Percentiles rank a stretch among this genome's conserved stretches.
phyloP scores from a whole-genome alignment of 2,329 filamentous ascomycete species.

The Fusarium sp. region DNA sequence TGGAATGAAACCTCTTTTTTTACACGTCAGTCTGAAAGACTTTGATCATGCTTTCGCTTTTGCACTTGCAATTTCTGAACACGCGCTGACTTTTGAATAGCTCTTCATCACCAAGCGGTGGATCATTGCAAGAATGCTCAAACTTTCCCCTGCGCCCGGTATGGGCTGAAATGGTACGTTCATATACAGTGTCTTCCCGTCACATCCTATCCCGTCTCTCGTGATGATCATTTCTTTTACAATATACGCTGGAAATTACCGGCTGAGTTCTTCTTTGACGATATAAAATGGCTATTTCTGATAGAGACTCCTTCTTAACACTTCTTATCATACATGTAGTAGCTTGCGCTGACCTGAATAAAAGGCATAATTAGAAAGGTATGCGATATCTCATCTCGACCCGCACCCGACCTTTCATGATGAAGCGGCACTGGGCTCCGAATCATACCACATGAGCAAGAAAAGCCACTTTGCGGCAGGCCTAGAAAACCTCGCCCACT shows the following conservation, averaged over 20 bases:
- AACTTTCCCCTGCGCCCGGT: neutral
- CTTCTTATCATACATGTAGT: constrained; percentile 12
- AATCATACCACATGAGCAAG: constrained; percentile 74
- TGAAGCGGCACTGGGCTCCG: constrained; percentile 99
- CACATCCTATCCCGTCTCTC: constrained; percentile 20
- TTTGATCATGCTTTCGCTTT: constrained; percentile 34
- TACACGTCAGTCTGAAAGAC: constrained; percentile 91
- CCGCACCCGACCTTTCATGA: constrained; percentile 62
- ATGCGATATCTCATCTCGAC: constrained; percentile 36
- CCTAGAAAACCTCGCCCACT: constrained; percentile 99
- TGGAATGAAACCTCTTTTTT: constrained; percentile 81
- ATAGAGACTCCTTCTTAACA: constrained; percentile 51
- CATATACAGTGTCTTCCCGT: neutral
- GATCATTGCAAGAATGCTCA: constrained; percentile 38
- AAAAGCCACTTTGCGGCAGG: constrained; percentile 94
- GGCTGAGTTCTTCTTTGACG: constrained; percentile 83
- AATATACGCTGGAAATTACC: constrained; percentile 93
- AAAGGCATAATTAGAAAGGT: constrained; percentile 45
- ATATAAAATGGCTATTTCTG: constrained; percentile 90
- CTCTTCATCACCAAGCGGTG: constrained; percentile 42
- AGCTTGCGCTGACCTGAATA: constrained; percentile 46
- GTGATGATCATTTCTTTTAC: constrained; percentile 73
- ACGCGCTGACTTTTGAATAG: constrained; percentile 43
- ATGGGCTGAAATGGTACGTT: constrained; percentile 46
- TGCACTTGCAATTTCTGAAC: constrained; percentile 10